phyloP scores from a whole-genome alignment of 1,139 yeast genomes.

The Hyphopichia wangnamkhiaoensis region DNA sequence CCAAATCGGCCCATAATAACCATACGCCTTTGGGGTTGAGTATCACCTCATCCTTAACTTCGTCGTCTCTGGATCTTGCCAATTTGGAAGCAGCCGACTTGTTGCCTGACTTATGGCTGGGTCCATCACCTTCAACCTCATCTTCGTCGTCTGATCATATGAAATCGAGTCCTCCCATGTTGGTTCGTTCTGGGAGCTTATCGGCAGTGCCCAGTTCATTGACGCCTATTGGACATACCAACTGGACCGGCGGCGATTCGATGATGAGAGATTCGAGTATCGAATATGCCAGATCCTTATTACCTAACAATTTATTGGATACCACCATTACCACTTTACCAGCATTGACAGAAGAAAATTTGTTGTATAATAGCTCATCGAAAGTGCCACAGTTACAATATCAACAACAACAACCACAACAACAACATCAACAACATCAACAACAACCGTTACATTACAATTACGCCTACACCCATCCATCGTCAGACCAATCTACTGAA shows the following conservation, averaged over 20 bases:
- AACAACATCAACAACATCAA: conserved; percentile 2
- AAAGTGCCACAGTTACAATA: too few relatives aligned
- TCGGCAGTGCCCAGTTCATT: too few relatives aligned
- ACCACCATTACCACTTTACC: conserved; percentile 10
- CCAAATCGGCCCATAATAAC: conserved; percentile 4
- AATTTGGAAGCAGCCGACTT: conserved; percentile 23
- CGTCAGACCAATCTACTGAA: conserved; percentile 16
- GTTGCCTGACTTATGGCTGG: conserved; percentile 38
- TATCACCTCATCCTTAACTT: conserved; percentile 22
- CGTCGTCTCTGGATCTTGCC: conserved; percentile 24
- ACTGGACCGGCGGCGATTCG: not conserved
- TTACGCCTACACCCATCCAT: conserved; percentile 7
- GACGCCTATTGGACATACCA: too few relatives aligned
- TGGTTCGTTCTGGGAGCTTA: too few relatives aligned
- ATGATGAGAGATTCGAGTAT: not conserved
- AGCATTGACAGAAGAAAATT: conserved; percentile 23
- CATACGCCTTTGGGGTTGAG: conserved; percentile 17
- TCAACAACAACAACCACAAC: conserved; percentile 3
- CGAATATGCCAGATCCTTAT: conserved; percentile 20
- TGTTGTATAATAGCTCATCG: conserved; percentile 13
- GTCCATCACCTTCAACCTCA: conserved; percentile 4
- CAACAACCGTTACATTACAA: conserved; percentile 2
- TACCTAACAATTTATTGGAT: conserved; percentile 18
- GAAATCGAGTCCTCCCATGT: too few relatives aligned
- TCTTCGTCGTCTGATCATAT: not conserved